Evolutionary conservation across 139 green algal species (phyloP).

Genomic region (Volvox reticuliferus): DNA sequence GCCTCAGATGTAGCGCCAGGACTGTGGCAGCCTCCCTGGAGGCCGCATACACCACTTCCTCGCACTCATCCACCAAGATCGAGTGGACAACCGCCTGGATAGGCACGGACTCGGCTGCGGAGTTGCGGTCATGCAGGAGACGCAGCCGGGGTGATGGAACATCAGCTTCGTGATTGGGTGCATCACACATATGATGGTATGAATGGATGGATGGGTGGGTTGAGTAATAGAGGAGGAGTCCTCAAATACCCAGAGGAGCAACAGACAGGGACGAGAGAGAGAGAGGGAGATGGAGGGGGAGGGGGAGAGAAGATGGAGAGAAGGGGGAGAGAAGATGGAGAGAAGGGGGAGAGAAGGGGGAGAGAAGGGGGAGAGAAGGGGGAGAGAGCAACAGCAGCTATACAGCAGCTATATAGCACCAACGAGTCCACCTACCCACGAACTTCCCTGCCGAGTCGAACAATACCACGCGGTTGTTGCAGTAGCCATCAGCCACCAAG

Average conservation of each 20-base stretch:
- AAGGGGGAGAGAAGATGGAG: neutral
- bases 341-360: neutral
- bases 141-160: neutral
- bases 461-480: constrained; percentile 70
- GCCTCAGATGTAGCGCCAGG: constrained; percentile 31
- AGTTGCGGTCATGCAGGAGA: neutral
- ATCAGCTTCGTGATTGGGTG: too few relatives aligned
- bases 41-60: constrained; percentile 69
- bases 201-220: too few relatives aligned
- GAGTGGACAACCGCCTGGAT: constrained; percentile 67
- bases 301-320: neutral
- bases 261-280: neutral
- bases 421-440: constrained; percentile 11
- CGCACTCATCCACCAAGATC: constrained; percentile 86
- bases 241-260: too few relatives aligned
- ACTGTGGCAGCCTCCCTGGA: constrained; percentile 70
- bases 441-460: constrained; percentile 62
- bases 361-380: neutral
- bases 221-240: too few relatives aligned
- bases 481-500: constrained; percentile 88
- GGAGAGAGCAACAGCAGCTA: neutral
- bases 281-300: neutral
- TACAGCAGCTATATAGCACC: too few relatives aligned
- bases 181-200: too few relatives aligned
- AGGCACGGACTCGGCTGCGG: neutral